These are phyloP conservation scores for Chlorella vulgaris DNA, from an alignment of 139 green algal species.

Conservation along the genomic window DNA sequence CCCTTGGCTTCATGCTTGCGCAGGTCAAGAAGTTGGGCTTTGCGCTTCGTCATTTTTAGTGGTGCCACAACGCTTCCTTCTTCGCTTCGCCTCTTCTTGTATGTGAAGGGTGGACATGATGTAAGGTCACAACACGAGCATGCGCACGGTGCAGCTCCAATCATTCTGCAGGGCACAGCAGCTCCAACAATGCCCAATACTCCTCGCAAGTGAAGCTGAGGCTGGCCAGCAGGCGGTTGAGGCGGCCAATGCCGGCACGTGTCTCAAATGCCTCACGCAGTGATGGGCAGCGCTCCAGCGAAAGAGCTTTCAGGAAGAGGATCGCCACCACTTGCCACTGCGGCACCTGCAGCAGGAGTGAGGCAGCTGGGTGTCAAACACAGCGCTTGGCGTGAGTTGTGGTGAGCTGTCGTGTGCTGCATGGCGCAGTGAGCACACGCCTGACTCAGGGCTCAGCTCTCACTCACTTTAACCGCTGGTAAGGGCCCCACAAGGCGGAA, in stretches of 20 bases:
- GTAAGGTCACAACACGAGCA: too few species aligned
- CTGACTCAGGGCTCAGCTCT: not conserved
- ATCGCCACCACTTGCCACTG: slow-evolving; percentile 43
- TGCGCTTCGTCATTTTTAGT: slow-evolving; percentile 1
- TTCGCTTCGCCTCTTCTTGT: too few species aligned
- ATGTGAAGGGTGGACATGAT: too few species aligned
- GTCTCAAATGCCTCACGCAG: slow-evolving; percentile 38
- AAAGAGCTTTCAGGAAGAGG: slow-evolving; percentile 47
- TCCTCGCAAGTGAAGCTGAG: slow-evolving; percentile 46
- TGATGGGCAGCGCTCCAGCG: slow-evolving; percentile 28
- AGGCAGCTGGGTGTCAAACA: not conserved
- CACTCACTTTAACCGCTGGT: slow-evolving; percentile 37
- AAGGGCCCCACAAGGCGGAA: slow-evolving; percentile 32
- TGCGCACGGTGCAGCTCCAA: too few species aligned
- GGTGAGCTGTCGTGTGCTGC: too few species aligned
- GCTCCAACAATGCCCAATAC: slow-evolving; percentile 46
- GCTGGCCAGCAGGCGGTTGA: slow-evolving; percentile 19
- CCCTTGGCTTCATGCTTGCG: too few species aligned
- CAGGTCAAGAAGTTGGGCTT: slow-evolving; percentile 33
- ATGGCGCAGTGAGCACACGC: not conserved
- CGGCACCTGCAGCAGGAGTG: not conserved
- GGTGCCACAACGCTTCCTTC: not conserved
- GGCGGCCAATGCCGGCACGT: slow-evolving; percentile 28
- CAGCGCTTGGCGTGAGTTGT: too few species aligned
- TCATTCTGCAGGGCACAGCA: slow-evolving; percentile 13